Base-by-base conservation (phyloP, 2,329 filamentous ascomycete genomes). In the Magnaporthiopsis rhizophila region DNA sequence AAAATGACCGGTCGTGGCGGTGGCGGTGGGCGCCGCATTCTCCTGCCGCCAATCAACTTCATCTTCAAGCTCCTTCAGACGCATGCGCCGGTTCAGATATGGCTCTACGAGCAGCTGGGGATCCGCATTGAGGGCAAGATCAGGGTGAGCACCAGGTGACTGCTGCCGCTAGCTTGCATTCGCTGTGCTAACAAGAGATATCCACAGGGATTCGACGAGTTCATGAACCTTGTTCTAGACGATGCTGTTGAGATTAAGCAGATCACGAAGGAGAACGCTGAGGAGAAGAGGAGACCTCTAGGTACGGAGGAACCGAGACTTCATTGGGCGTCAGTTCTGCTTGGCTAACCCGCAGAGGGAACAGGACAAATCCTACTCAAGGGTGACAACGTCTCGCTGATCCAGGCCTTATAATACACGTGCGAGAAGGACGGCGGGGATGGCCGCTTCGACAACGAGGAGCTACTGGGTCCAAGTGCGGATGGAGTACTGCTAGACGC, bases 71-170 rank as follows among this genome's bases (percentile, higher is more conserved):
- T 97, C 56, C 85, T 98, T 12, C 93, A 88, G 72, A 80, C 78
- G 76, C 89, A 92, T 73, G 88, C 90, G 21, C 93, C 89, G 1
- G 92, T 98, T 56, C 91, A 90, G 71, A 91, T 99, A 73, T 99
- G 95, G 95, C 82, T 99, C 58, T 98, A 96, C 77, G 95, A 99
- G 80, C 95, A 99, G 83, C 82, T 98, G 64, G 88, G 88, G 18
- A 93, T 97, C 73, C 85, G 95, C 66, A 97, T 99, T 73, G 93
- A 98, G 79, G 95, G 95, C 67, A 97, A 94, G 80, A 97, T 99
- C 69, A 86, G 95, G 73, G 94, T 96, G 77, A 68, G 88, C 13
- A 32, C 36, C 13, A 30, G 28, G 5, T 30, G 13, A 38, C 18
- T 53, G 45, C 45, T 53, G 18, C 4, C 7, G 3, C 45, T 30